These are phyloP conservation scores for Pseudocercospora musae DNA, from an alignment of 2,329 filamentous ascomycete genomes.

Conservation along the genomic window DNA sequence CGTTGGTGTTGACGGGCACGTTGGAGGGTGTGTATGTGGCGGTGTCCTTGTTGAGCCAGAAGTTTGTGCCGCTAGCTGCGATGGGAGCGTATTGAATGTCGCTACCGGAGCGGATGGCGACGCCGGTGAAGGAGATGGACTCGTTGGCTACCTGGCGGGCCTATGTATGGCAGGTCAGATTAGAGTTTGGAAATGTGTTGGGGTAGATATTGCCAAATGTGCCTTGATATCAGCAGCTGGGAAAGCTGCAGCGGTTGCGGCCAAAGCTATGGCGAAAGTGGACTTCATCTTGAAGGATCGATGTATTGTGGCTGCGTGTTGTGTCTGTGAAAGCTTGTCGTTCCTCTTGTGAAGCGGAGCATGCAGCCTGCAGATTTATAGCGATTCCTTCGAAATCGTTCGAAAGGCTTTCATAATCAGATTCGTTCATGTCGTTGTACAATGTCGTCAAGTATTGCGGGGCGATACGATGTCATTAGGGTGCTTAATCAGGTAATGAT, in stretches of 20 bases:
- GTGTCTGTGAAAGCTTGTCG: background rate
- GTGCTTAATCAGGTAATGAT: slow-evolving; percentile 2
- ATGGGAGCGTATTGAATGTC: slow-evolving; percentile 27
- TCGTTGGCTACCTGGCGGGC: background rate
- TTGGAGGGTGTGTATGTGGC: slow-evolving; percentile 28
- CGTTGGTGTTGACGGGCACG: slow-evolving; percentile 6
- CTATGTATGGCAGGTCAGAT: background rate
- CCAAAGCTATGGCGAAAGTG: slow-evolving; percentile 17
- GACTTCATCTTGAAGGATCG: slow-evolving; percentile 28
- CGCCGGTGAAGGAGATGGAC: slow-evolving; percentile 21
- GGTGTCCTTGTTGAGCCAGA: slow-evolving; percentile 31
- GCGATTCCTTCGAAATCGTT: background rate
- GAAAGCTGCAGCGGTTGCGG: slow-evolving; percentile 21
- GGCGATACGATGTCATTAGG: background rate
- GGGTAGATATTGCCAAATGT: background rate
- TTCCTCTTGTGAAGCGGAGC: background rate
- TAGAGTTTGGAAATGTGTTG: background rate
- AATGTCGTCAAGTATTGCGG: background rate
- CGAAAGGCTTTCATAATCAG: background rate
- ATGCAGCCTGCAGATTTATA: background rate
- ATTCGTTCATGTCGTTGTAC: background rate
- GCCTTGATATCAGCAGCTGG: slow-evolving; percentile 10
- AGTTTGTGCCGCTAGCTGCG: slow-evolving; percentile 23
- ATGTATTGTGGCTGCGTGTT: background rate
- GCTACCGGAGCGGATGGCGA: slow-evolving; percentile 23